Percentiles rank a stretch among this genome's conserved stretches.
phyloP scores from a whole-genome alignment of 768 basidiomycete species.

The Gautieria morchelliformis region DNA sequence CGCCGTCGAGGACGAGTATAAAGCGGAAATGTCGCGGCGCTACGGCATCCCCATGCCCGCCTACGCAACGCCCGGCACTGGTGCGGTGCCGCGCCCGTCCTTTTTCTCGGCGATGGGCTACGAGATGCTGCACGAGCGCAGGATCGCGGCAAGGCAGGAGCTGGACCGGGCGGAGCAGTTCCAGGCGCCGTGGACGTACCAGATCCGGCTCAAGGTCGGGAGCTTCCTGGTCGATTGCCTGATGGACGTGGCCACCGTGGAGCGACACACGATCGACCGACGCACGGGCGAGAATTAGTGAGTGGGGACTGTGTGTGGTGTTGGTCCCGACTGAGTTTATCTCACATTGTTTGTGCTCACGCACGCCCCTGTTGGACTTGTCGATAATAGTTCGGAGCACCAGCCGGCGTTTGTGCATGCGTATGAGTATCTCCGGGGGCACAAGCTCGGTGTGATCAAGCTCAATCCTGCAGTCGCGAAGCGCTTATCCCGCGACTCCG shows the following conservation, averaged over 20 bases:
- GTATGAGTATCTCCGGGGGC: constrained; percentile 90
- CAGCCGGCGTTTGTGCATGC: constrained; percentile 89
- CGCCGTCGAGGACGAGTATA: constrained; percentile 86
- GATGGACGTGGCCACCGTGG: constrained; percentile 76
- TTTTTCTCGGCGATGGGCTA: constrained; percentile 58
- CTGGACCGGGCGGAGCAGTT: constrained; percentile 59
- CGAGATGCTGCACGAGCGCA: constrained; percentile 47
- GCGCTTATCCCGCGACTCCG: constrained; percentile 63
- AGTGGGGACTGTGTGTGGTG: constrained; percentile 21
- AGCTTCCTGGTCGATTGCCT: constrained; percentile 74
- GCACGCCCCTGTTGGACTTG: constrained; percentile 8
- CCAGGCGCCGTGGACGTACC: constrained; percentile 78
- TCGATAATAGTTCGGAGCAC: constrained; percentile 44
- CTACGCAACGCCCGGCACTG: constrained; percentile 10
- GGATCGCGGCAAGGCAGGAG: constrained; percentile 55
- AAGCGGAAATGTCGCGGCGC: constrained; percentile 55
- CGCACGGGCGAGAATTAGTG: constrained; percentile 52
- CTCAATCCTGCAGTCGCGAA: constrained; percentile 75
- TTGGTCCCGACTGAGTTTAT: too few relatives aligned
- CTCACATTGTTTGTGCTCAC: constrained; percentile 11
- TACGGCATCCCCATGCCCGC: constrained; percentile 26
- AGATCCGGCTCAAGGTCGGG: constrained; percentile 67
- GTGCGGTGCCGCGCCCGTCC: constrained; percentile 18
- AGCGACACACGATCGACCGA: constrained; percentile 47
- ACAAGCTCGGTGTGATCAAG: constrained; percentile 86